Evolutionary conservation across 2,329 filamentous ascomycete genomes (phyloP).

Genomic region (Cytospora schulzeri): DNA sequence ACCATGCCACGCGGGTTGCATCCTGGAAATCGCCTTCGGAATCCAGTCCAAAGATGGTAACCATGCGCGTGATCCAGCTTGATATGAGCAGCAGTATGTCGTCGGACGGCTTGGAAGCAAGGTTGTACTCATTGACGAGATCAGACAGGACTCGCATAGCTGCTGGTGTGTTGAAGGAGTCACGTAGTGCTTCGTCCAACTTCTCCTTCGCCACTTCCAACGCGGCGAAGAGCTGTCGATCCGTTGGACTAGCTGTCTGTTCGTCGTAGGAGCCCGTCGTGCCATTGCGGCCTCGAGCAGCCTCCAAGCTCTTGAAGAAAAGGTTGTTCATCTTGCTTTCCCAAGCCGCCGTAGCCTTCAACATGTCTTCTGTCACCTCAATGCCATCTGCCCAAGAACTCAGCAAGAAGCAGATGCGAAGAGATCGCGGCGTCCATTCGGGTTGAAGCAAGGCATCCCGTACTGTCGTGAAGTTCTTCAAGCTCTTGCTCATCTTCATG

Average conservation of each 20-base stretch:
- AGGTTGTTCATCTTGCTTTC: constrained; percentile 64
- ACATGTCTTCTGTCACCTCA: constrained; percentile 68
- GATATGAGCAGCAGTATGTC: constrained; percentile 43
- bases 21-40: constrained; percentile 42
- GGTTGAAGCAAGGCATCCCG: not conserved
- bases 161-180: constrained; percentile 69
- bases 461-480: constrained; percentile 97
- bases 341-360: constrained; percentile 61
- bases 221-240: too few species aligned
- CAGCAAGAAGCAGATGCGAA: constrained; percentile 70
- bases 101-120: constrained; percentile 32
- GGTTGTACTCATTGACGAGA: constrained; percentile 67
- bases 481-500: constrained; percentile 91
- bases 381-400: constrained; percentile 70
- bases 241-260: too few species aligned
- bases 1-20: constrained; percentile 59
- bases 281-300: too few species aligned
- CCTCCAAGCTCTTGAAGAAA: constrained; percentile 37
- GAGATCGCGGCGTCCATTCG: constrained; percentile 69
- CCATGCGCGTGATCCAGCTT: constrained; percentile 65
- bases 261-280: too few species aligned
- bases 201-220: constrained; percentile 57
- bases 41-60: constrained; percentile 68
- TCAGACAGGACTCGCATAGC: constrained; percentile 65
- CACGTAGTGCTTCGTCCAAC: constrained; percentile 63